phyloP scores from a whole-genome alignment of 768 basidiomycete species.

The Termitomyces sp. region DNA sequence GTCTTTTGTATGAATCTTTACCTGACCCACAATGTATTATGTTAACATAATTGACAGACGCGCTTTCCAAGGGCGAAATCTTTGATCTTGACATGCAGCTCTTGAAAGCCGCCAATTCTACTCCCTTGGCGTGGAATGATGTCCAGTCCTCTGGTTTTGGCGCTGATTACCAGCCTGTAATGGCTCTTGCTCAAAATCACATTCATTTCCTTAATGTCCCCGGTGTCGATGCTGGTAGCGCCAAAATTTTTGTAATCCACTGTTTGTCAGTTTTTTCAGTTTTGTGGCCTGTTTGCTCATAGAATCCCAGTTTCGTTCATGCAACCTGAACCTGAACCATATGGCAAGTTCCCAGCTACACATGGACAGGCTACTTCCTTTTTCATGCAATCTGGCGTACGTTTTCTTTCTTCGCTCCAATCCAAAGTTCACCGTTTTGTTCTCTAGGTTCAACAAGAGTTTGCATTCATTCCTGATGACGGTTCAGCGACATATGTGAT shows the following conservation, averaged over 20 bases:
- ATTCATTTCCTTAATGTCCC: conserved; percentile 78
- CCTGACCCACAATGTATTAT: not conserved
- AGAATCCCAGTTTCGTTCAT: conserved; percentile 60
- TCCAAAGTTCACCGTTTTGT: not conserved
- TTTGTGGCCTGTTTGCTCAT: not conserved
- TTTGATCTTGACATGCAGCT: conserved; percentile 66
- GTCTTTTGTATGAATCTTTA: conserved; percentile 58
- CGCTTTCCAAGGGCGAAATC: conserved; percentile 57
- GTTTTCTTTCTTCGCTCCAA: conserved; percentile 23
- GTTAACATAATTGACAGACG: conserved; percentile 38
- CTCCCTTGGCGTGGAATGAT: conserved; percentile 57
- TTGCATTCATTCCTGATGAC: conserved; percentile 74
- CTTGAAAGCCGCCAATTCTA: conserved; percentile 54
- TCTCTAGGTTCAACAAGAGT: conserved; percentile 58
- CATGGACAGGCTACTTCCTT: conserved; percentile 69
- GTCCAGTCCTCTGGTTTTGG: conserved; percentile 53
- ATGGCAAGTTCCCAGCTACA: conserved; percentile 61
- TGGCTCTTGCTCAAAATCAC: conserved; percentile 85
- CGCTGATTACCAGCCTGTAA: conserved; percentile 58
- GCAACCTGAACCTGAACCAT: conserved; percentile 67
- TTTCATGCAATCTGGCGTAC: conserved; percentile 50
- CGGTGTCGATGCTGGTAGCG: conserved; percentile 57
- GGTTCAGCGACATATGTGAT: conserved; percentile 65
- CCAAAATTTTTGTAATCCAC: conserved; percentile 83
- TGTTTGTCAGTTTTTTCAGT: conserved; percentile 40